Percentiles rank a stretch among this genome's conserved stretches.
These are phyloP conservation scores for Williopsis jadinii DNA, from an alignment of 1,139 yeast species.

Conservation along the genomic window DNA sequence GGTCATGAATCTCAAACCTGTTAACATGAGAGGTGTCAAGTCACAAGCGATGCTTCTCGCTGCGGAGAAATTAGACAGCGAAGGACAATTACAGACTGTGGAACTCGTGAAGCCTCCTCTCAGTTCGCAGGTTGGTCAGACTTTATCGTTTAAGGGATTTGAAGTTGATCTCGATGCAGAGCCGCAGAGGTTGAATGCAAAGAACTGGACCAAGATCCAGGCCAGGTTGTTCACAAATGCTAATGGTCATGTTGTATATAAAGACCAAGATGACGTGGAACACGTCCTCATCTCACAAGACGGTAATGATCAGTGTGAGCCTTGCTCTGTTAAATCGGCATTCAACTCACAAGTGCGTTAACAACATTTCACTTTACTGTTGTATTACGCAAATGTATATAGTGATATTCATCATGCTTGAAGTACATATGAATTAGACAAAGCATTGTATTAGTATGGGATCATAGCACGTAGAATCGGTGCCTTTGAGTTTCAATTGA, in stretches of 20 bases:
- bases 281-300: background rate
- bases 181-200: conserved; percentile 11
- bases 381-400: no score
- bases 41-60: conserved; percentile 59
- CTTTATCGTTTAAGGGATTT: conserved; percentile 20
- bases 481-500: no score
- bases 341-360: conserved; percentile 7
- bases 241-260: conserved; percentile 14
- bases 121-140: conserved; percentile 23
- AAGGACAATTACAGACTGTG: conserved; percentile 18
- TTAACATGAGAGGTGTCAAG: conserved; percentile 54
- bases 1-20: conserved; percentile 57
- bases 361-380: background rate
- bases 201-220: conserved; percentile 20
- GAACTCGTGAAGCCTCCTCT: conserved; percentile 35
- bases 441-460: no score
- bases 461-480: no score
- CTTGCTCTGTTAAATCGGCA: conserved; percentile 4
- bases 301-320: background rate
- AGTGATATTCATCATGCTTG: no score
- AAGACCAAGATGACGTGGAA: conserved; percentile 5
- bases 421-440: no score
- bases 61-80: conserved; percentile 27
- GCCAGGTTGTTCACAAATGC: conserved; percentile 11
- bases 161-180: conserved; percentile 3